Evolutionary conservation across 768 basidiomycete genomes (phyloP), one percentile per base, ranked within the genome.

Genomic region (Rubroboletus satanas): DNA sequence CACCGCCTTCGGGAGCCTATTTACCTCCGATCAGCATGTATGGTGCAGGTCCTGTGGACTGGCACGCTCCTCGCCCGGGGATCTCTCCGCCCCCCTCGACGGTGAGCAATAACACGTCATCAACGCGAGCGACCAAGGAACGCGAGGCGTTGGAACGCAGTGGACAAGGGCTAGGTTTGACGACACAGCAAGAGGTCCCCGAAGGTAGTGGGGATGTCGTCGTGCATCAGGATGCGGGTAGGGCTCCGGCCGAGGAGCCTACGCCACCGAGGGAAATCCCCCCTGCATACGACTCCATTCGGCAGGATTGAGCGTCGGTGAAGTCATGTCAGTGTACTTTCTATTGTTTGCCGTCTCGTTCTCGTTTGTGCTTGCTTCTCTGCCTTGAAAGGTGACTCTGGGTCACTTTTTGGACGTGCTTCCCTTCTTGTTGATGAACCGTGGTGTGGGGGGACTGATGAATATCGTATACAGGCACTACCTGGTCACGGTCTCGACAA

Each of bases 201-300:
- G 66, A 66, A 46, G 63, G 60, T 33, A 58, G 56, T 23, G 54
- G 49, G 12, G 65, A 59, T 17, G 63, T 69, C 0, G 63, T 69
- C 10, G 67, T 69, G 2, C 68, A 69, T 45, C 60, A 60, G 28
- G 68, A 69, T 38, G 68, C 57, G 0, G 68, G 68, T 6, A 39
- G 65, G 42, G 68, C 66, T 0, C 64, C 64, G 5, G 41, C 35
- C 51, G 64, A 59, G 7, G 61, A 62, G 32, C 59, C 49, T 18
- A 23, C 18, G 2, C 49, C 57, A 14, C 68, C 62, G 4, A 62
- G 56, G 26, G 68, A 69, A 52, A 66, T 69, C 18, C 68, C 68
- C 0, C 68, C 68, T 11, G 28, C 68, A 2, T 69, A 69, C 46
- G 68, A 69, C 0, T 69, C 68, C 12, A 69, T 69, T 38, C 59